phyloP scores from a whole-genome alignment of 495 filamentous ascomycete genomes.

The Pyrenula aspistea region DNA sequence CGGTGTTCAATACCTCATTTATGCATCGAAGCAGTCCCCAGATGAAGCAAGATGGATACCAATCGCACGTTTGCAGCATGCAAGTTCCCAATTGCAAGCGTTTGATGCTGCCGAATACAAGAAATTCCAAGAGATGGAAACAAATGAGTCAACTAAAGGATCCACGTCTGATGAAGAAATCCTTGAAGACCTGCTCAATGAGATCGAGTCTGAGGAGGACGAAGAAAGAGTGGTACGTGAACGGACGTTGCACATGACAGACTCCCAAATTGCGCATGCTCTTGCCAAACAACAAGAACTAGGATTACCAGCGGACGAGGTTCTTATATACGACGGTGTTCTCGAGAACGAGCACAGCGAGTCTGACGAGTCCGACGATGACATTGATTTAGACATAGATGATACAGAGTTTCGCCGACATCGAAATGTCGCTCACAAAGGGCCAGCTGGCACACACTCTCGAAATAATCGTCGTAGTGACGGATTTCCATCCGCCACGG shows the following conservation, averaged over 20 bases:
- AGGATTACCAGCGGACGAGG: slow-evolving; percentile 43
- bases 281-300: slow-evolving; percentile 56
- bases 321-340: slow-evolving; percentile 39
- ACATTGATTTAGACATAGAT: background rate
- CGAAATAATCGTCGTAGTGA: background rate
- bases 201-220: slow-evolving; percentile 21
- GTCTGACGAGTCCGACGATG: background rate
- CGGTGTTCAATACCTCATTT: slow-evolving; percentile 39
- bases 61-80: slow-evolving; percentile 13
- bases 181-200: slow-evolving; percentile 24
- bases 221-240: slow-evolving; percentile 13
- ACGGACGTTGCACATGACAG: slow-evolving; percentile 26
- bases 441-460: background rate
- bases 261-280: slow-evolving; percentile 46
- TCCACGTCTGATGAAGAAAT: slow-evolving; percentile 1
- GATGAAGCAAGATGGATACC: slow-evolving; percentile 41
- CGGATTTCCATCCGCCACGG: slow-evolving; percentile 43
- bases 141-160: slow-evolving; percentile 6
- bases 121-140: slow-evolving; percentile 21
- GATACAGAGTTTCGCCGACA: background rate
- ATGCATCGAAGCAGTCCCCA: slow-evolving; percentile 24
- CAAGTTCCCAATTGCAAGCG: background rate
- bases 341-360: slow-evolving; percentile 5
- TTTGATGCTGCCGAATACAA: slow-evolving; percentile 13
- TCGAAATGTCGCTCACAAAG: background rate